Evolutionary conservation across 2,329 filamentous ascomycete genomes (phyloP).

Genomic region (Lecanoromycetidae sp.): DNA sequence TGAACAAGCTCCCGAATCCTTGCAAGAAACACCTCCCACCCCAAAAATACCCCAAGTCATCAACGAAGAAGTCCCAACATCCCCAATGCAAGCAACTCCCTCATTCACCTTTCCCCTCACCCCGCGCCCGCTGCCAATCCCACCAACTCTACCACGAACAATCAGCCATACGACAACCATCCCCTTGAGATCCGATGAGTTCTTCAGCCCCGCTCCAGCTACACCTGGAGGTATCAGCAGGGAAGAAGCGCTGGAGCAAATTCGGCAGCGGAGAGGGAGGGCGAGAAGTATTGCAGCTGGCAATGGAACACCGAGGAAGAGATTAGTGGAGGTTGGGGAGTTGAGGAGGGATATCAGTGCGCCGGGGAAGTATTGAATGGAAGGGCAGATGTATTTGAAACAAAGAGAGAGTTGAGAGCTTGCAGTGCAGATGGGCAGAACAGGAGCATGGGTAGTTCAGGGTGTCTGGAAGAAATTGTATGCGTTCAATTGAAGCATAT

Average conservation of each 20-base stretch:
- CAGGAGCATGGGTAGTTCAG: neutral
- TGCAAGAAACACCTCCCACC: neutral
- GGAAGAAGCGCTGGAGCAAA: constrained; percentile 38
- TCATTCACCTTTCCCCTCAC: constrained; percentile 5
- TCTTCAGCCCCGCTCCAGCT: constrained; percentile 13
- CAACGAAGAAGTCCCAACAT: neutral
- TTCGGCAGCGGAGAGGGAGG: constrained; percentile 35
- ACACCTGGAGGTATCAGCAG: constrained; percentile 21
- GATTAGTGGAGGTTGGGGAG: constrained; percentile 4
- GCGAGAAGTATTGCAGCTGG: constrained; percentile 25
- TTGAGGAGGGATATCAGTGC: constrained; percentile 17
- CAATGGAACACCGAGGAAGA: constrained; percentile 15
- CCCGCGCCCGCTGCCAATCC: constrained; percentile 5
- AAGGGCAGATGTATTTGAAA: neutral
- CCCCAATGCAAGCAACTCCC: neutral
- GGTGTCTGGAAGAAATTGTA: neutral
- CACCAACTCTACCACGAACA: constrained; percentile 22
- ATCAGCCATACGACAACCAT: constrained; percentile 21
- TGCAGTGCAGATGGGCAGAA: neutral
- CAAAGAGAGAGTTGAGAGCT: neutral
- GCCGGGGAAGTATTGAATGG: constrained; percentile 1
- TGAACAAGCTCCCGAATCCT: neutral
- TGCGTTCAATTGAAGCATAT: too few species aligned
- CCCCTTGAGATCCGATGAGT: constrained; percentile 9
- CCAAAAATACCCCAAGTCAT: neutral